Base-by-base conservation (phyloP, 2,329 filamentous ascomycete genomes). In the Aspergillus tamarii region DNA sequence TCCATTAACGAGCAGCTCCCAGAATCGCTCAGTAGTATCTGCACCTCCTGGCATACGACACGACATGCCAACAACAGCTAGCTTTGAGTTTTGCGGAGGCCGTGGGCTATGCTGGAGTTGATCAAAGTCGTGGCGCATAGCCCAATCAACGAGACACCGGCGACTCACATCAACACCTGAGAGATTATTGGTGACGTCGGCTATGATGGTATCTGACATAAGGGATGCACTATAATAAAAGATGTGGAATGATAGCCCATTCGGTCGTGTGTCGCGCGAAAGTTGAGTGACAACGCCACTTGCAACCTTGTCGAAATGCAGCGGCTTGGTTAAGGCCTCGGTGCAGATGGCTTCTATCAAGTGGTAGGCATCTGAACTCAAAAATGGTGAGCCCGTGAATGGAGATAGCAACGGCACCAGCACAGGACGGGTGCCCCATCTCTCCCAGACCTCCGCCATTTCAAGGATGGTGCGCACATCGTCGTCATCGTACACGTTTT, bases 401-500 rank as follows among this genome's bases (percentile, higher is more conserved):
- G 23, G 64, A 54, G 48, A 61, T 56, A 64, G 48, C 39, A 66
- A 52, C 7, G 55, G 54, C 16, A 64, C 28, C 19, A 39, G 43
- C 28, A 64, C 41, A 28, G 60, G 34, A n/a, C 61, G 59, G 6
- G 59, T 53, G 0, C 41, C 45, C 16, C 55, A 43, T 21, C 19
- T 19, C 12, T 43, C 41, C 16, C 19, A 11, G 7, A 19, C 41
- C 7, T 11, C 9, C 1, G n/a, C n/a, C 2, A 19, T 21, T 2
- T 21, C 41, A 21, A 19, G n/a, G 19, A 66, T 60, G 39, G 60
- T 50, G 14, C 34, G 34, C 34, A 36, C 34, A 36, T 36, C 34
- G 1, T 67, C 60, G 39, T 41, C 41, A 10, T 56, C 73, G 67
- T 87, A 88, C 9, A 81, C 78, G 43, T 81, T 80, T 61, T 75